Evolutionary conservation across 768 basidiomycete genomes (phyloP).

Genomic region (Pilatotrama ljubarskyi): DNA sequence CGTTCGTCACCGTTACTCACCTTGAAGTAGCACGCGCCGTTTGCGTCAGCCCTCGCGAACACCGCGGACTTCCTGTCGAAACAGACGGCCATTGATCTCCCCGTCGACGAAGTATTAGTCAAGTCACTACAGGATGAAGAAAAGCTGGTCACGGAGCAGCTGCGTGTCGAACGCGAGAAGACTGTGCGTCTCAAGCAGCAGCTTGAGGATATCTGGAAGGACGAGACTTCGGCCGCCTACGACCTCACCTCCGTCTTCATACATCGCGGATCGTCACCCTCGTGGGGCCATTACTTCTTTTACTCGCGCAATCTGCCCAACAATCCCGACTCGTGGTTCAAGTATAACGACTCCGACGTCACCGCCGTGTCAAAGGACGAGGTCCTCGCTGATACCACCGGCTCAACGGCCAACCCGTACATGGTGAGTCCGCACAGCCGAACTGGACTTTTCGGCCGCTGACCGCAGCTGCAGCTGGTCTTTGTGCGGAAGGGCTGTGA

Average conservation of each 20-base stretch:
- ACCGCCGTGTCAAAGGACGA: slow-evolving; percentile 75
- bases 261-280: slow-evolving; percentile 85
- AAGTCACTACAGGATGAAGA: slow-evolving; percentile 55
- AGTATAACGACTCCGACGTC: slow-evolving; percentile 93
- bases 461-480: slow-evolving; percentile 56
- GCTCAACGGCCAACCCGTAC: slow-evolving; percentile 87
- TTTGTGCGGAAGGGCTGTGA: slow-evolving; percentile 79
- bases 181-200: slow-evolving; percentile 60
- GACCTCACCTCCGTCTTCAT: slow-evolving; percentile 95
- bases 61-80: slow-evolving; percentile 59
- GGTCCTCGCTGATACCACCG: slow-evolving; percentile 88
- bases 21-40: slow-evolving; percentile 59
- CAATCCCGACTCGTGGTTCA: slow-evolving; percentile 86
- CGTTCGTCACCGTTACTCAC: background rate
- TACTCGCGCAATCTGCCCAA: slow-evolving; percentile 87
- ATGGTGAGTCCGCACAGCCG: slow-evolving; percentile 50
- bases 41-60: slow-evolving; percentile 52
- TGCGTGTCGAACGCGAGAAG: slow-evolving; percentile 52
- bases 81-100: slow-evolving; percentile 43
- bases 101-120: slow-evolving; percentile 60
- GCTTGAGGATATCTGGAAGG: slow-evolving; percentile 74
- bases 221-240: slow-evolving; percentile 68
- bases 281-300: slow-evolving; percentile 95
- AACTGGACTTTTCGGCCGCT: background rate
- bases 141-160: slow-evolving; percentile 50